Conservation (phyloP, 2,329 filamentous ascomycete genomes). For the Ophiostoma ips region DNA sequence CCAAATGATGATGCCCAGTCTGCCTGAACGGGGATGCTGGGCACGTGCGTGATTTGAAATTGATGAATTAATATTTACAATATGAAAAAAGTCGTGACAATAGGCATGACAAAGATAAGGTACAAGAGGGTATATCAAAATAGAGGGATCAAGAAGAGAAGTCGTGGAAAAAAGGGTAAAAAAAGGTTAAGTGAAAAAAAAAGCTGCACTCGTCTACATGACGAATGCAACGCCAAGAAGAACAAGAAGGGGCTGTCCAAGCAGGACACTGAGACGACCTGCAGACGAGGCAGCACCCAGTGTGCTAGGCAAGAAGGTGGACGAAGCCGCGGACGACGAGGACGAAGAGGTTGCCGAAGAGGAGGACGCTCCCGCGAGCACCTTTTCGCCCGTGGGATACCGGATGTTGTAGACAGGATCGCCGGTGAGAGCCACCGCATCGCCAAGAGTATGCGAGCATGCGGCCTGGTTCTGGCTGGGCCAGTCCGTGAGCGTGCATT, state of each 20-base stretch:
- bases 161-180: not conserved
- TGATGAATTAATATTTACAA: too few relatives aligned
- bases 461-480: slow-evolving; percentile 29
- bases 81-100: too few relatives aligned
- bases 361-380: slow-evolving; percentile 20
- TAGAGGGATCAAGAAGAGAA: not conserved
- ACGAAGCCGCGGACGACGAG: not conserved
- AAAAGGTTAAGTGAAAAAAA: too few relatives aligned
- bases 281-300: too few relatives aligned
- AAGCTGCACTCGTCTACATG: too few relatives aligned
- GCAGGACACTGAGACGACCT: too few relatives aligned
- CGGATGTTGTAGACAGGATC: slow-evolving; percentile 32
- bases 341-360: not conserved
- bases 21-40: too few relatives aligned
- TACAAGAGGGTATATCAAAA: too few relatives aligned
- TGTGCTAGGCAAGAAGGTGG: not conserved
- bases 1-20: slow-evolving; percentile 3
- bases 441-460: slow-evolving; percentile 29
- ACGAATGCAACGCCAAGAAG: too few relatives aligned
- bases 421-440: slow-evolving; percentile 21
- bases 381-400: slow-evolving; percentile 30
- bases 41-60: too few relatives aligned
- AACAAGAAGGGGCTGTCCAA: too few relatives aligned
- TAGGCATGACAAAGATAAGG: too few relatives aligned
- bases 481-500: slow-evolving; percentile 30